A percentile compares a stretch with the other conserved stretches of the same genome.
Conservation (phyloP, 2,329 filamentous ascomycete species). For the Knufia fluminis region DNA sequence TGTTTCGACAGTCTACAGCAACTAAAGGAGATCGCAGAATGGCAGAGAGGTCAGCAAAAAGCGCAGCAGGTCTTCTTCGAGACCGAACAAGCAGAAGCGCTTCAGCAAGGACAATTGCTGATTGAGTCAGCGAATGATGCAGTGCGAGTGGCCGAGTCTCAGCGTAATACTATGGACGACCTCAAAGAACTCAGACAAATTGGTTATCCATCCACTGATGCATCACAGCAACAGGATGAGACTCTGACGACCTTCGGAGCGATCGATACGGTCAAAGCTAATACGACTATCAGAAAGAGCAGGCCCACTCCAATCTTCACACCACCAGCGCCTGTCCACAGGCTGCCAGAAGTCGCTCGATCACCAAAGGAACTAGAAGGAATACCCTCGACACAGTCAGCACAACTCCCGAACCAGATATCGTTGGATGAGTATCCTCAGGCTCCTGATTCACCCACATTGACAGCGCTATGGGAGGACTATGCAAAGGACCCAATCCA, state of each 20-base stretch:
- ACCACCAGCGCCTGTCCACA: background rate
- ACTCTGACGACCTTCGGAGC: background rate
- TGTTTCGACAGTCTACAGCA: background rate
- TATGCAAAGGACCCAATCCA: background rate
- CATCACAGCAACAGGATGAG: too few relatives aligned
- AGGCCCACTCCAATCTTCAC: background rate
- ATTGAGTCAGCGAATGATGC: background rate
- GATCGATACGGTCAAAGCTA: background rate
- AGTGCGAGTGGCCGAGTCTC: background rate
- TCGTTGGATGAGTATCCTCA: background rate
- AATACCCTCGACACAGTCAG: background rate
- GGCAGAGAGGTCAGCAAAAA: background rate
- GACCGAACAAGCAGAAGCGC: background rate
- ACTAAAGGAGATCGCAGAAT: background rate
- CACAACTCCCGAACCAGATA: background rate
- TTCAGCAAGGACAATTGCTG: background rate
- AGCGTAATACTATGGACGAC: background rate
- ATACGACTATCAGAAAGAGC: background rate
- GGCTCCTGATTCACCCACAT: background rate
- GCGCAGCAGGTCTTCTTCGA: background rate
- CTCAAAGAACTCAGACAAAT: background rate
- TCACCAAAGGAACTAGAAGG: background rate
- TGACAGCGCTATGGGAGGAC: conserved; percentile 1
- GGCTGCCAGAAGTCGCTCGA: background rate
- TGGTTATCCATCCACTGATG: background rate